Evolutionary conservation across 2,329 filamentous ascomycete species (phyloP).

Genomic region (Tolypocladium tropicale): DNA sequence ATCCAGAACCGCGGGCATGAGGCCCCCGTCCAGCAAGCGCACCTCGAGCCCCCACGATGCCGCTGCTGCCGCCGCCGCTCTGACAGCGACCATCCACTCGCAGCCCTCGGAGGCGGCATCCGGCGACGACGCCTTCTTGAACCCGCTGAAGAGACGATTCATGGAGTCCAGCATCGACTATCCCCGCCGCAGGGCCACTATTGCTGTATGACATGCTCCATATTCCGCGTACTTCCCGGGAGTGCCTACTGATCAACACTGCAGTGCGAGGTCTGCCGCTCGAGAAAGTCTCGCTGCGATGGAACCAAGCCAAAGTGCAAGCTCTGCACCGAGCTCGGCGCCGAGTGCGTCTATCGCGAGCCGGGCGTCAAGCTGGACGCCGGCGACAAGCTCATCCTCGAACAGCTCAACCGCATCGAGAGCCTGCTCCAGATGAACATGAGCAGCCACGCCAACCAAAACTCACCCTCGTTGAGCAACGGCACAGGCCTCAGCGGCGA

Average conservation of each 20-base stretch:
- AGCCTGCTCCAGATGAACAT: slow-evolving; percentile 64
- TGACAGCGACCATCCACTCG: slow-evolving; percentile 44
- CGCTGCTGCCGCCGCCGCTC: slow-evolving; percentile 40
- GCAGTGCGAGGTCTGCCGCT: slow-evolving; percentile 73
- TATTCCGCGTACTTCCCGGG: background rate
- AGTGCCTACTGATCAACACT: background rate
- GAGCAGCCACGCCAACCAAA: slow-evolving; percentile 40
- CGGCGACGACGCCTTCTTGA: slow-evolving; percentile 42
- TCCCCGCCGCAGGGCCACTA: slow-evolving; percentile 53
- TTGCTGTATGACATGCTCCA: slow-evolving; percentile 37
- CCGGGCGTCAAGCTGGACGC: slow-evolving; percentile 81
- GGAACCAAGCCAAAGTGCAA: slow-evolving; percentile 75
- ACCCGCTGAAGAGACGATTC: slow-evolving; percentile 51
- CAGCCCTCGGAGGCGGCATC: slow-evolving; percentile 41
- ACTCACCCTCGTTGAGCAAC: slow-evolving; percentile 56
- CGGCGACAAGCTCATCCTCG: slow-evolving; percentile 76
- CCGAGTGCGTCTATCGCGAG: slow-evolving; percentile 76
- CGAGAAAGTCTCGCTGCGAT: slow-evolving; percentile 70
- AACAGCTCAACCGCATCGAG: slow-evolving; percentile 69
- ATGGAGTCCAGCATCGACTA: slow-evolving; percentile 54
- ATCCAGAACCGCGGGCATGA: background rate
- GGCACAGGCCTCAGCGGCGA: slow-evolving; percentile 51
- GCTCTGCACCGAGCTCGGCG: slow-evolving; percentile 71
- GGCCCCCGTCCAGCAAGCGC: slow-evolving; percentile 22
- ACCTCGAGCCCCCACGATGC: slow-evolving; percentile 38